These are phyloP conservation scores for Capillidium rhysosporum DNA, from an alignment of 371 early-diverging fungal species.

Conservation along the genomic window DNA sequence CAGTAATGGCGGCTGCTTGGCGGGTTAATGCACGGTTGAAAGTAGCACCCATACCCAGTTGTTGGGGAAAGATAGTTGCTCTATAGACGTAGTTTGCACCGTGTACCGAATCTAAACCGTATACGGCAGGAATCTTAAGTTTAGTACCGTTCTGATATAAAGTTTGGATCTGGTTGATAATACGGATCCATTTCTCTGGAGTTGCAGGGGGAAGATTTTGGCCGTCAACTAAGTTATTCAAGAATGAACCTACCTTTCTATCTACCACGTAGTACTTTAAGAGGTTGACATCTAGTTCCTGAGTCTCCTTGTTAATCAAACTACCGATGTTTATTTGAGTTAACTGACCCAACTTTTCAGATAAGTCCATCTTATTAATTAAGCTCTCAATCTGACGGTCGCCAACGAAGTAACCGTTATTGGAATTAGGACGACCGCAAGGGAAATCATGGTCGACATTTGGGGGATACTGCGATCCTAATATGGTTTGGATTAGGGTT, in stretches of 20 bases:
- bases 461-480: neutral
- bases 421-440: neutral
- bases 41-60: conserved; percentile 23
- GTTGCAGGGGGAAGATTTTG: neutral
- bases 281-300: conserved; percentile 13
- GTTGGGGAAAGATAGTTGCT: conserved; percentile 20
- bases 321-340: conserved; percentile 28
- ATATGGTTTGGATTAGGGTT: no score
- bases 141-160: neutral
- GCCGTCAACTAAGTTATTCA: neutral
- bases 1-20: conserved; percentile 19
- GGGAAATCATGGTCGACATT: neutral
- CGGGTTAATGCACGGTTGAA: conserved; percentile 19
- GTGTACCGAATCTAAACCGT: conserved; percentile 36
- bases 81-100: conserved; percentile 43
- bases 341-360: conserved; percentile 46
- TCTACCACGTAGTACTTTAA: conserved; percentile 14
- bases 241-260: neutral
- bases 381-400: conserved; percentile 7
- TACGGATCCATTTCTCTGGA: neutral
- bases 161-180: neutral
- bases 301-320: conserved; percentile 11
- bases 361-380: conserved; percentile 23
- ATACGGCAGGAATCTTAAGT: conserved; percentile 6
- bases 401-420: no score